Percentiles rank a stretch among this genome's conserved stretches.
Evolutionary conservation across 108 stramenopile species (phyloP).

Genomic region (Cyclotella cryptica): DNA sequence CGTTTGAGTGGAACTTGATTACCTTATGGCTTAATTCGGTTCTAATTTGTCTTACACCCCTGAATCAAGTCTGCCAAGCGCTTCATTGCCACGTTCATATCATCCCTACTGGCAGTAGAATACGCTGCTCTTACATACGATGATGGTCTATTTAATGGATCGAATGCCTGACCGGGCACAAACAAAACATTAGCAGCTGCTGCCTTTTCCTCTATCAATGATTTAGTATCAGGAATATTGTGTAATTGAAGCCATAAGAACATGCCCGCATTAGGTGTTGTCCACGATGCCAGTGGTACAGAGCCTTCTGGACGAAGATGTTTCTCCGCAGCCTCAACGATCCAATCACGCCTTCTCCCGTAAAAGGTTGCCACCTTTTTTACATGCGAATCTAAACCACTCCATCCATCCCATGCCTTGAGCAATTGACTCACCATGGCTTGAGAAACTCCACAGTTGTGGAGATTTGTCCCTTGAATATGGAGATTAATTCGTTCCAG

Average conservation of each 20-base stretch:
- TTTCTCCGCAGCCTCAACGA: slow-evolving; percentile 24
- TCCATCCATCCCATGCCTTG: slow-evolving; percentile 44
- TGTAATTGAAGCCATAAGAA: slow-evolving; percentile 58
- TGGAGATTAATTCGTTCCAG: slow-evolving; percentile 48
- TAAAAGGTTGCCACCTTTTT: slow-evolving; percentile 44
- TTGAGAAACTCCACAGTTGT: slow-evolving; percentile 64
- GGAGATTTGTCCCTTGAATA: slow-evolving; percentile 51
- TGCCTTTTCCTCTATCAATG: slow-evolving; percentile 37
- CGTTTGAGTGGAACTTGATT: not conserved
- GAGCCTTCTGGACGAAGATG: slow-evolving; percentile 33
- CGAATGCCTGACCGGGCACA: slow-evolving; percentile 45
- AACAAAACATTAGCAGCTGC: slow-evolving; percentile 40
- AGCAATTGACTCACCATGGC: slow-evolving; percentile 45
- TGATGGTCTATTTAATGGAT: slow-evolving; percentile 28
- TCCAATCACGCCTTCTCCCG: slow-evolving; percentile 35
- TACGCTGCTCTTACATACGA: slow-evolving; percentile 33
- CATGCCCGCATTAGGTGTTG: slow-evolving; percentile 62
- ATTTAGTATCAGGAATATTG: slow-evolving; percentile 19
- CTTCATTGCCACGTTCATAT: slow-evolving; percentile 40
- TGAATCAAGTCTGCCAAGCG: slow-evolving; percentile 27
- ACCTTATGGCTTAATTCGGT: not conserved
- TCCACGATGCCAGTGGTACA: slow-evolving; percentile 25
- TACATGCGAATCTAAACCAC: slow-evolving; percentile 44
- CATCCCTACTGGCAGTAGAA: slow-evolving; percentile 39
- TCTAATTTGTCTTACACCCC: not conserved